A percentile compares a stretch with the other conserved stretches of the same genome.
These are phyloP conservation scores for Stevia rebaudiana DNA, from an alignment of 140 eudicot species.

Conservation along the genomic window DNA sequence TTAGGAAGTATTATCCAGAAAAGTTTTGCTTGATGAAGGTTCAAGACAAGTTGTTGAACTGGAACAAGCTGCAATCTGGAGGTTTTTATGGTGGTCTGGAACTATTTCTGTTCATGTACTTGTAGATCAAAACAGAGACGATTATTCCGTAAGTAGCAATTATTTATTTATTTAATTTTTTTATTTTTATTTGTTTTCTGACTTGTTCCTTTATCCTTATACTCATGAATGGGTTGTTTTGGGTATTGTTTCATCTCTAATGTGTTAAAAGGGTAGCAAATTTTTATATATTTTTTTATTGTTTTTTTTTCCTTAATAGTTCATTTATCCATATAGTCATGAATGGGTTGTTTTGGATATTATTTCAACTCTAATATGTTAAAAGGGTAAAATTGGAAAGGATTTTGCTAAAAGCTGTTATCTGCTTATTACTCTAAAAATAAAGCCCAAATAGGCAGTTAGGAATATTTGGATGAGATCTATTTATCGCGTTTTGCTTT, in stretches of 20 bases:
- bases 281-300: no score
- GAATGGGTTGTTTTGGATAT: background rate
- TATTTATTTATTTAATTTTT: no score
- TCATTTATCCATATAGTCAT: background rate
- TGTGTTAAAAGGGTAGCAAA: conserved; percentile 15
- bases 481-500: background rate
- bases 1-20: conserved; percentile 86
- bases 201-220: background rate
- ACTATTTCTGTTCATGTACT: conserved; percentile 85
- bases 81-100: conserved; percentile 96
- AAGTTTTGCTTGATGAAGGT: conserved; percentile 83
- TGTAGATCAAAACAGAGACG: conserved; percentile 89
- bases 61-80: conserved; percentile 98
- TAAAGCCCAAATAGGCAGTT: background rate
- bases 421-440: background rate
- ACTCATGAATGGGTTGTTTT: background rate
- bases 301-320: background rate
- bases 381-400: background rate
- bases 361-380: background rate
- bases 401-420: background rate
- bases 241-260: background rate
- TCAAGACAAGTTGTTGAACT: conserved; percentile 81
- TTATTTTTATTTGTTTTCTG: no score
- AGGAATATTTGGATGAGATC: background rate
- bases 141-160: conserved; percentile 59